Base-by-base conservation (phyloP, 2,329 filamentous ascomycete genomes). In the Neurospora crassa region DNA sequence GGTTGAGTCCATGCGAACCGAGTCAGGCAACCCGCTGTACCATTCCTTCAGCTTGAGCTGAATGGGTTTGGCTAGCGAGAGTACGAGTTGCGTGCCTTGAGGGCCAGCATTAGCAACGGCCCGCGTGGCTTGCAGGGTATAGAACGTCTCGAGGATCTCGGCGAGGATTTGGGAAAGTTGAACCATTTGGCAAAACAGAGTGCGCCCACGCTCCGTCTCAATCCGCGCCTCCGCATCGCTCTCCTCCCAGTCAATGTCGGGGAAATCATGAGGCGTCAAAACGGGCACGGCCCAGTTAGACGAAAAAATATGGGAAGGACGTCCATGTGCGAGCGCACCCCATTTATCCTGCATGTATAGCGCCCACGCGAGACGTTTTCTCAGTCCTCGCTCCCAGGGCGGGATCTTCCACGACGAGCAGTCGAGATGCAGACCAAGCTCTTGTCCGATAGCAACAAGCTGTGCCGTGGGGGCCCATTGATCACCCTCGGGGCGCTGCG, bases 271-370 rank as follows among this genome's bases (percentile, higher is more conserved):
- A 67, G 84, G 80, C 5, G 83, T 85, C n/a, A 93, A 85, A 7
- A 84, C 79, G 71, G 86, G 85, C 6, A 97, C 93, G 1, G 90
- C 93, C 93, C 93, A 97, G 79, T 96, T 89, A 67, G 84, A 82
- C 24, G 83, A 79, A 74, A 88, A 87, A 53, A 89, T 87, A 75
- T 96, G 93, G 5, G 93, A 96, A 0, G 93, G 94, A 12, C 93
- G 90, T 67, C 93, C 93, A 77, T 96, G 92, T 34, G 96, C 90
- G 24, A 97, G 84, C 1, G 93, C 90, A 18, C 92, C 92, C 94
- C 94, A 97, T 80, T 87, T 81, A 74, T 97, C 94, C 81, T 97
- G 93, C 91, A 96, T 95, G 69, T 96, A 97, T 69, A 97, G 81
- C 2, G 92, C 94, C 94, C 94, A 97, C 0, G 93, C 93, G 59